Evolutionary conservation across 192 early-diverging fungal genomes (phyloP), one percentile per base, ranked within the genome.

Genomic region (Chytriomyces confervae): DNA sequence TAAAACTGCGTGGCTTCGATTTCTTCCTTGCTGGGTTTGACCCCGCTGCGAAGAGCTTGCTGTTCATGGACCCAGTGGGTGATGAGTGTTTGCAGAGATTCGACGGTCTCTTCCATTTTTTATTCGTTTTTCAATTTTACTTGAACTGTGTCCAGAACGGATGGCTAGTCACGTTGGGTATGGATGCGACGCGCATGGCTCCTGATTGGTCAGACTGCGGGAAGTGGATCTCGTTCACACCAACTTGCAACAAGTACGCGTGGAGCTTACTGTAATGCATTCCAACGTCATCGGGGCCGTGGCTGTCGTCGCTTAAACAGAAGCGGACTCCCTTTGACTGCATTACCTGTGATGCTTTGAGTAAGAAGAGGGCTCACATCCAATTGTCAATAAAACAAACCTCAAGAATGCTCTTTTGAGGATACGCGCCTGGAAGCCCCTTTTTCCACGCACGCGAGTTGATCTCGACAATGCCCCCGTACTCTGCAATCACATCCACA

Each of bases 361-460:
- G 18, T 67, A 69, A 20, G 13, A 57, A 57, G 2, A 13, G 53
- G 1, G 53, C 20, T 20, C 16, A 57, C 53, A 57, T 20, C 0
- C 3, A 57, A 65, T 65, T 65, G 18, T 13, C 66, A 68, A 18
- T 27, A 6, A 62, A 13, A 63, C 71, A 61, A 74, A 94, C 93
- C 81, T 91, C 68, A 18, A 99, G 78, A 51, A 99, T 91, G 76
- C 94, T 93, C 27, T 90, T 82, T 66, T 91, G 91, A 49, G 97
- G 97, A 83, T 99, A 99, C 5, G 97, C 95, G 79, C 90, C 88
- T 16, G 72, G 61, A 16, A 97, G 83, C 5, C 91, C 92, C 83
- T 97, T 97, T 77, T 96, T 96, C 92, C 92, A 98, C 44, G 94
- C 95, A 2, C 96, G 83, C 45, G 95, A 89, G 84, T 98, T 99